Evolutionary conservation across 768 basidiomycete species (phyloP).

Genomic region (Imleria badia): DNA sequence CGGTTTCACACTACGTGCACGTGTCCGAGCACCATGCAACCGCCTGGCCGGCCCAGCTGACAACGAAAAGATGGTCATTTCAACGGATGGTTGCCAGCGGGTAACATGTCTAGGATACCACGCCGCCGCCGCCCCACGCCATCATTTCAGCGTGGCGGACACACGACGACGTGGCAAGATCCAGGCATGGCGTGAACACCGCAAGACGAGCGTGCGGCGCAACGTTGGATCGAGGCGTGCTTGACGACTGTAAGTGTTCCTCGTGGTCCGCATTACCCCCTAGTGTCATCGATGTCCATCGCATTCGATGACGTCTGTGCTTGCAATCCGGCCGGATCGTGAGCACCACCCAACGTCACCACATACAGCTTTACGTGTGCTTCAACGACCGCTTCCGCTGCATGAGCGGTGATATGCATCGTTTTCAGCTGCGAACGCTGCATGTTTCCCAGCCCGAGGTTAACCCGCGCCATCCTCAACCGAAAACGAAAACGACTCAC

Average conservation of each 20-base stretch:
- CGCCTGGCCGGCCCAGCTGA: neutral
- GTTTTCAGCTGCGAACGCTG: constrained; percentile 33
- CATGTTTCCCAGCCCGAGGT: neutral
- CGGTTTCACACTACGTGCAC: neutral
- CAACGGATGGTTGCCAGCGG: neutral
- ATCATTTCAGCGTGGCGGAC: neutral
- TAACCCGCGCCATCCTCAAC: neutral
- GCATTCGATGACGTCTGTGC: neutral
- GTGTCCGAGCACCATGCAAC: constrained; percentile 1
- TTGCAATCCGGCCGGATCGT: neutral
- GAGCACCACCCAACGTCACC: neutral
- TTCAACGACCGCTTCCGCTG: constrained; percentile 34
- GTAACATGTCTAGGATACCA: neutral
- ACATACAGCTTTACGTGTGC: constrained; percentile 40
- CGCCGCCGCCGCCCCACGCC: constrained; percentile 6
- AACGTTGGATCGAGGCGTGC: neutral
- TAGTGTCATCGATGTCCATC: constrained; percentile 8
- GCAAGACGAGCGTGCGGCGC: neutral
- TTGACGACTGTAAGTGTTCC: neutral
- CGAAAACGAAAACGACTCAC: constrained; percentile 25
- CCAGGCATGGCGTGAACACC: constrained; percentile 7
- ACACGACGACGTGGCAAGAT: constrained; percentile 3
- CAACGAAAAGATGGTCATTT: neutral
- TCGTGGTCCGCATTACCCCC: constrained; percentile 9
- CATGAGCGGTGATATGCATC: constrained; percentile 20